These are phyloP conservation scores for Chalaropsis ovoidea DNA, from an alignment of 2,329 filamentous ascomycete species.

Conservation along the genomic window DNA sequence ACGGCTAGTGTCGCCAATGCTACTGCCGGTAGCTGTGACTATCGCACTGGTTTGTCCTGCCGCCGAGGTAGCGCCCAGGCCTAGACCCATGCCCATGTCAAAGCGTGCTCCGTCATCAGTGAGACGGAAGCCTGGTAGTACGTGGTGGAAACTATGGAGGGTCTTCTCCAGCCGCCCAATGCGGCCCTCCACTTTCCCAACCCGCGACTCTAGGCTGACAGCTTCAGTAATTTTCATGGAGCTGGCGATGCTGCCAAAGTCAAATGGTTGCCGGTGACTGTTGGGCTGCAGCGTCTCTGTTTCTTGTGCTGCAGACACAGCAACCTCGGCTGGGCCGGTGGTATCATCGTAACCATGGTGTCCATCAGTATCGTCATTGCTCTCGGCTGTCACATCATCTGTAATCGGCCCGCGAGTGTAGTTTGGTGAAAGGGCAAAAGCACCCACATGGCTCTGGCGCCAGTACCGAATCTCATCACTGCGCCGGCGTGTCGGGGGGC, in stretches of 20 bases:
- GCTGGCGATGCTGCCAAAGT: slow-evolving; percentile 41
- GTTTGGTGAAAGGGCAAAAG: slow-evolving; percentile 42
- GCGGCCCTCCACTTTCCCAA: slow-evolving; percentile 43
- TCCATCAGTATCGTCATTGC: slow-evolving; percentile 27
- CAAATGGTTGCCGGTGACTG: slow-evolving; percentile 43
- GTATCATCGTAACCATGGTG: slow-evolving; percentile 21
- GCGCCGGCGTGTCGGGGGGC: slow-evolving; percentile 37
- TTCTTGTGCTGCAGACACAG: not conserved
- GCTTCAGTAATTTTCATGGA: slow-evolving; percentile 50
- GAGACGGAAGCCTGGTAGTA: slow-evolving; percentile 36
- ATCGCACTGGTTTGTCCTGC: slow-evolving; percentile 6
- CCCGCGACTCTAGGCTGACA: slow-evolving; percentile 44
- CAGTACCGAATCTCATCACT: slow-evolving; percentile 56
- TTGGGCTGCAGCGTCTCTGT: slow-evolving; percentile 28
- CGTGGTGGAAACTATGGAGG: slow-evolving; percentile 42
- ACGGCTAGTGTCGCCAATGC: not conserved
- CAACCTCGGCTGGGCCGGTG: slow-evolving; percentile 28
- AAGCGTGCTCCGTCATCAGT: slow-evolving; percentile 26
- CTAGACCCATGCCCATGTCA: not conserved
- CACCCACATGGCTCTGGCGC: slow-evolving; percentile 48
- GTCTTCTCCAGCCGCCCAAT: slow-evolving; percentile 46
- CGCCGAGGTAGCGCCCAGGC: not conserved
- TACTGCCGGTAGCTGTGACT: not conserved
- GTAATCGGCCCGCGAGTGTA: slow-evolving; percentile 32
- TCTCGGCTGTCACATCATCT: slow-evolving; percentile 28